A percentile compares a stretch with the other conserved stretches of the same genome.
phyloP scores from a whole-genome alignment of 306 rosid genomes.

The Lablab purpureus region DNA sequence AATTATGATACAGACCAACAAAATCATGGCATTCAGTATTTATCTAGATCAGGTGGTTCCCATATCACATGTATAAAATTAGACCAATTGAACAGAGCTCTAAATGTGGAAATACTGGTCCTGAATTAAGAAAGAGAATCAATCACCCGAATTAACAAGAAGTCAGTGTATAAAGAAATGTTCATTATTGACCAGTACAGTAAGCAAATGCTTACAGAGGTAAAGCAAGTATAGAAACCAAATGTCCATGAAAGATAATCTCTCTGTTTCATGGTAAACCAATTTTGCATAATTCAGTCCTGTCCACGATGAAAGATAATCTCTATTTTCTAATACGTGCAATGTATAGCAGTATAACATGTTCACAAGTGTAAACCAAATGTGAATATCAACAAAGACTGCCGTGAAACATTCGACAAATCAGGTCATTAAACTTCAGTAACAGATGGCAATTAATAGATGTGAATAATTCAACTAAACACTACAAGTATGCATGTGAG shows the following conservation, averaged over 20 bases:
- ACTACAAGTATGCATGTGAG: conserved; percentile 17
- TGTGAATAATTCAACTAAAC: conserved; percentile 4
- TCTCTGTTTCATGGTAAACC: neutral
- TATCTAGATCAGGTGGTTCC: conserved; percentile 10
- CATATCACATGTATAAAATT: conserved; percentile 12
- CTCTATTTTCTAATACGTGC: neutral
- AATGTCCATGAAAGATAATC: conserved; percentile 32
- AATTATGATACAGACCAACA: conserved; percentile 20
- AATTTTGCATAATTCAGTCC: no score
- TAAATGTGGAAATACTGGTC: conserved; percentile 13
- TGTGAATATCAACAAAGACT: conserved; percentile 16
- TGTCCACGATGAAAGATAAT: conserved; percentile 18
- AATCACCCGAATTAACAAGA: conserved; percentile 29
- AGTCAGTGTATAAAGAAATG: conserved; percentile 19
- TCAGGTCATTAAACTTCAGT: conserved; percentile 23
- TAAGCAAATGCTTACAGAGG: conserved; percentile 6
- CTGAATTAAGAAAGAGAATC: conserved; percentile 14
- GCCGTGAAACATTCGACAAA: conserved; percentile 25
- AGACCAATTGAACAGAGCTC: conserved; percentile 14
- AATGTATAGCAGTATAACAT: neutral
- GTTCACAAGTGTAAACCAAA: neutral
- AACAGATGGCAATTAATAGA: conserved; percentile 5
- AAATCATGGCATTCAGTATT: conserved; percentile 26
- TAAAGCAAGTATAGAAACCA: conserved; percentile 12
- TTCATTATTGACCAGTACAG: conserved; percentile 21